Conservation (phyloP, 2,329 filamentous ascomycete species). For the Boeremia exigua region DNA sequence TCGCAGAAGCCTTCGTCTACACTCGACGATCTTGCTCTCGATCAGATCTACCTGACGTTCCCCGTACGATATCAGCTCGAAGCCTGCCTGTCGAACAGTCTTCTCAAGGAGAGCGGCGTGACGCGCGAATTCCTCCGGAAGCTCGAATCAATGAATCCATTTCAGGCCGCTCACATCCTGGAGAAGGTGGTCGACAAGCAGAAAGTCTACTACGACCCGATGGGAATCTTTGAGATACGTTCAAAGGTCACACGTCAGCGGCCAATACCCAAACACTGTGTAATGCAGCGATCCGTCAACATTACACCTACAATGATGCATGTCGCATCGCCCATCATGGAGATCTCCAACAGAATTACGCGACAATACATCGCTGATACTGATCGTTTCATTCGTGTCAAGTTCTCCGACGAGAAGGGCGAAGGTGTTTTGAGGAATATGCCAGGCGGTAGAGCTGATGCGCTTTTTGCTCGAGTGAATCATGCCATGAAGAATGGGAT, state of each 20-base stretch:
- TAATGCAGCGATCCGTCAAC: conserved; percentile 74
- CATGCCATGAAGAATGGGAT: conserved; percentile 79
- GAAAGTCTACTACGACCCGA: conserved; percentile 69
- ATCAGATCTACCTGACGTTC: conserved; percentile 56
- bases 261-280: conserved; percentile 73
- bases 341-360: conserved; percentile 87
- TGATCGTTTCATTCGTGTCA: conserved; percentile 86
- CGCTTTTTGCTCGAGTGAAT: conserved; percentile 76
- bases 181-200: conserved; percentile 75
- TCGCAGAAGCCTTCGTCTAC: conserved; percentile 18
- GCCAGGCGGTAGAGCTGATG: conserved; percentile 49
- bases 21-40: conserved; percentile 42
- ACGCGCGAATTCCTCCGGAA: conserved; percentile 68
- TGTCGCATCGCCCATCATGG: conserved; percentile 76
- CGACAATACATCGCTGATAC: conserved; percentile 71
- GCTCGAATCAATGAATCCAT: conserved; percentile 60
- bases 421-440: conserved; percentile 48
- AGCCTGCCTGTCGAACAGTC: conserved; percentile 83
- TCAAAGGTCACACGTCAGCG: conserved; percentile 28
- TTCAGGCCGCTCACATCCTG: conserved; percentile 69
- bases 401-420: conserved; percentile 82
- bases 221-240: conserved; percentile 70
- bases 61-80: conserved; percentile 88
- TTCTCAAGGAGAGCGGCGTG: conserved; percentile 78
- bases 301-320: conserved; percentile 86